Conservation (phyloP, 148 eudicot species). For the Polygonum aviculare region DNA sequence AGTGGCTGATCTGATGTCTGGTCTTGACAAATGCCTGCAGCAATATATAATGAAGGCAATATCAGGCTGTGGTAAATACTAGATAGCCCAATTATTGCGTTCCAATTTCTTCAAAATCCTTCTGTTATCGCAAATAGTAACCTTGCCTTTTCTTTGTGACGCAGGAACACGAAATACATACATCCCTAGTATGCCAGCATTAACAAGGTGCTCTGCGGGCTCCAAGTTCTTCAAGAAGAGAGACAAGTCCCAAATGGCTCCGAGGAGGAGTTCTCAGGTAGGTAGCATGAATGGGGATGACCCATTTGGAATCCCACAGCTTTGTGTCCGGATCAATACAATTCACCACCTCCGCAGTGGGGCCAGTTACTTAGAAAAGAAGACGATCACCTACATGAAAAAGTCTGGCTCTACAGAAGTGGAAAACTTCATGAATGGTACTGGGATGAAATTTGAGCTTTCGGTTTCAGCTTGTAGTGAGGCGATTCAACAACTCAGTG, state of each 20-base stretch:
- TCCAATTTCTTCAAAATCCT: background rate
- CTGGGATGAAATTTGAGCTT: constrained; percentile 42
- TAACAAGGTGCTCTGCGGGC: constrained; percentile 73
- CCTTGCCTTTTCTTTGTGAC: constrained; percentile 5
- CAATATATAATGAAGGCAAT: constrained; percentile 58
- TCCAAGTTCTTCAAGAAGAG: constrained; percentile 77
- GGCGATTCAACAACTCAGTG: constrained; percentile 60
- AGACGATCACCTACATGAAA: constrained; percentile 39
- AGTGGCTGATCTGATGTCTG: constrained; percentile 57
- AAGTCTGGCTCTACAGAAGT: constrained; percentile 34
- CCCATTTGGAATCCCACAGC: constrained; percentile 43
- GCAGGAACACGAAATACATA: constrained; percentile 56
- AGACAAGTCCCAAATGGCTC: constrained; percentile 39
- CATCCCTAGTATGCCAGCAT: constrained; percentile 60
- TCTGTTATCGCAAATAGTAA: background rate
- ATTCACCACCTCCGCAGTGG: constrained; percentile 55
- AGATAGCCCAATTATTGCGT: background rate
- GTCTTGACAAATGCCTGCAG: constrained; percentile 76
- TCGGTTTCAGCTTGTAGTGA: constrained; percentile 63
- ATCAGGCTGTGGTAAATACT: constrained; percentile 75
- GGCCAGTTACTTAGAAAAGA: constrained; percentile 52
- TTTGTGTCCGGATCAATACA: constrained; percentile 83
- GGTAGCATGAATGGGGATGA: constrained; percentile 30
- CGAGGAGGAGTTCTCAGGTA: constrained; percentile 46
- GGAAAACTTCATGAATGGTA: constrained; percentile 22